Percentiles rank a stretch among this genome's conserved stretches.
Conservation (phyloP, 441 rosid species). For the Brassica balearica region DNA sequence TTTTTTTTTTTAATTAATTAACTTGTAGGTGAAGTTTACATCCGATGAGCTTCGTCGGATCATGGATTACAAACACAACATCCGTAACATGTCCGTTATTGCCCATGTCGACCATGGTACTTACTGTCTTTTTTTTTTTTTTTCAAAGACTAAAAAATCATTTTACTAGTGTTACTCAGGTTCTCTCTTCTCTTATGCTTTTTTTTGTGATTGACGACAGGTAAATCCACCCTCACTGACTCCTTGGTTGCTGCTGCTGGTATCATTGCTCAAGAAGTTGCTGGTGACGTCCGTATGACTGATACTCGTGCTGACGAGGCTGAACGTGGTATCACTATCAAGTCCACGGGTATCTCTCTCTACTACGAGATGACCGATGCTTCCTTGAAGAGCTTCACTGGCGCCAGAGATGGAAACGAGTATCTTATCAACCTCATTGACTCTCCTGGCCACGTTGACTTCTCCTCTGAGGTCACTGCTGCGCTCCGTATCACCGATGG, state of each 20-base stretch:
- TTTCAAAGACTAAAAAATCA: too few species aligned
- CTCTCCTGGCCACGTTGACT: constrained; percentile 89
- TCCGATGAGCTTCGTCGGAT: constrained; percentile 87
- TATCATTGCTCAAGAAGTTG: constrained; percentile 47
- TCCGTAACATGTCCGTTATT: constrained; percentile 57
- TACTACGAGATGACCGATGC: constrained; percentile 48
- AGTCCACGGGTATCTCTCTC: constrained; percentile 48
- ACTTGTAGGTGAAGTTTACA: constrained; percentile 63
- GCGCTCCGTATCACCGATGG: constrained; percentile 92
- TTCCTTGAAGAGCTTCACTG: constrained; percentile 44
- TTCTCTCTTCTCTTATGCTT: too few species aligned
- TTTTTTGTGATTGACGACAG: constrained; percentile 9
- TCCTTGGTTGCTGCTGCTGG: constrained; percentile 50
- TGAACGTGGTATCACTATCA: constrained; percentile 47
- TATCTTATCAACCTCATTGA: constrained; percentile 89
- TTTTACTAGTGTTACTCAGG: too few species aligned
- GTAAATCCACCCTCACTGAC: constrained; percentile 48
- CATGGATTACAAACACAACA: constrained; percentile 85
- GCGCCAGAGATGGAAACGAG: constrained; percentile 56
- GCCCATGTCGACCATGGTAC: constrained; percentile 76
- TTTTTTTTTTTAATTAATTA: too few species aligned
- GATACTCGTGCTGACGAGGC: constrained; percentile 50
- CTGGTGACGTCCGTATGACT: constrained; percentile 49
- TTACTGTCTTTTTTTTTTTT: too few species aligned
- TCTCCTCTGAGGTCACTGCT: constrained; percentile 88